Conservation (phyloP, 2,329 filamentous ascomycete species). For the Trichoderma pleuroti region DNA sequence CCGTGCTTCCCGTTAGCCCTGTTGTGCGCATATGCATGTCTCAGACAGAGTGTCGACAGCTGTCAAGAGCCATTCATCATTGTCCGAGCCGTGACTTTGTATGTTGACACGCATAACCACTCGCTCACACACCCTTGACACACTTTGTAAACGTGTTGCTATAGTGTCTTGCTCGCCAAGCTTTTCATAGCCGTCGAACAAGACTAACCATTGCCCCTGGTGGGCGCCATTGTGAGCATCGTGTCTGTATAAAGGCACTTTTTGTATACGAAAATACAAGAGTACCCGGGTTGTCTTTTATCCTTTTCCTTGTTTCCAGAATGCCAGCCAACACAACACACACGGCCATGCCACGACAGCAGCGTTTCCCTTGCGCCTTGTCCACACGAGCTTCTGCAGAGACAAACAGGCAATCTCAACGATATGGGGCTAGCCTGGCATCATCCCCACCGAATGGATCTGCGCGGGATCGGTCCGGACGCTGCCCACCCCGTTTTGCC, state of each 20-base stretch:
- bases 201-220: neutral
- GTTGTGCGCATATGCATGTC: neutral
- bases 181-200: neutral
- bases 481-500: neutral
- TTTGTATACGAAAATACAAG: neutral
- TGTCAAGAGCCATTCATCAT: neutral
- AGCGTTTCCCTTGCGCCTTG: neutral
- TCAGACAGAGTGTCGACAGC: neutral
- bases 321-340: neutral
- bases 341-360: neutral
- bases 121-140: neutral
- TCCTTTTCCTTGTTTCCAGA: neutral
- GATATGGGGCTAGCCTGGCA: neutral
- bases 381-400: neutral
- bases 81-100: neutral
- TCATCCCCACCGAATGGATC: slow-evolving; percentile 13
- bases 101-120: slow-evolving; percentile 5
- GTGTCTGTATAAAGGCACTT: neutral
- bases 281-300: neutral
- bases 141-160: neutral
- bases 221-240: neutral
- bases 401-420: neutral
- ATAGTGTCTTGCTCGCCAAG: neutral
- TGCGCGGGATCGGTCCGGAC: slow-evolving; percentile 18
- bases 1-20: neutral